Percentiles rank a stretch among this genome's conserved stretches.
phyloP scores from a whole-genome alignment of 1,284 basidiomycete genomes.

The Cerioporus squamosus region DNA sequence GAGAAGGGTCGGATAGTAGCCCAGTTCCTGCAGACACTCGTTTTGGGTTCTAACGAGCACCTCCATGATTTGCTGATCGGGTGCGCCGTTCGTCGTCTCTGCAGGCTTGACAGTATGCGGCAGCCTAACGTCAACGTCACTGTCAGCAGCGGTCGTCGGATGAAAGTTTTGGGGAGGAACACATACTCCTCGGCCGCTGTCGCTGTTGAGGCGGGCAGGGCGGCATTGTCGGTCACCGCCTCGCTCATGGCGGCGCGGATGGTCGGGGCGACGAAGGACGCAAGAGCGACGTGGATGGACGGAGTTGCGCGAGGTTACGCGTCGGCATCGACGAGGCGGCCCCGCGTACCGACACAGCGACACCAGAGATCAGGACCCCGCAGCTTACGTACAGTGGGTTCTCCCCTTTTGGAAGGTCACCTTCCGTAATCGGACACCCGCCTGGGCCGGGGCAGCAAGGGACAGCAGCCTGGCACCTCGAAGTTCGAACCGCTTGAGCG shows the following conservation, averaged over 20 bases:
- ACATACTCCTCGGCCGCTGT: constrained; percentile 3
- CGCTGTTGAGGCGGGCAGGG: neutral
- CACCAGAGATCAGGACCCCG: too few relatives aligned
- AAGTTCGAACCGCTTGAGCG: too few relatives aligned
- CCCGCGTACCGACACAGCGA: too few relatives aligned
- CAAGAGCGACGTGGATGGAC: neutral
- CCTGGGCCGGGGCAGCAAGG: too few relatives aligned
- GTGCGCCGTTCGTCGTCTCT: neutral
- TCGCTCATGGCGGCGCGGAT: constrained; percentile 12
- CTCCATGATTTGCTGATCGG: constrained; percentile 39
- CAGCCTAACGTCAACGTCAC: neutral
- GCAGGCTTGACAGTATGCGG: neutral
- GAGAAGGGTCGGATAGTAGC: constrained; percentile 46
- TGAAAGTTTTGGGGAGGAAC: neutral
- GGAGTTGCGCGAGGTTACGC: neutral
- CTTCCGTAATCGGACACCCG: neutral
- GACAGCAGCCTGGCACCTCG: too few relatives aligned
- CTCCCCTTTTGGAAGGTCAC: neutral
- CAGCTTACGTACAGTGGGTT: neutral
- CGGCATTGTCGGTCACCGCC: neutral
- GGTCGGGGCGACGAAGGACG: neutral
- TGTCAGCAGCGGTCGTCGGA: neutral
- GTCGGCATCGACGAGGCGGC: too few relatives aligned
- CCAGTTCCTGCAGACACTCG: constrained; percentile 51
- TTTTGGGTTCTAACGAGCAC: constrained; percentile 48